phyloP scores from a whole-genome alignment of 2,329 filamentous ascomycete species.

The Venturia effusa region DNA sequence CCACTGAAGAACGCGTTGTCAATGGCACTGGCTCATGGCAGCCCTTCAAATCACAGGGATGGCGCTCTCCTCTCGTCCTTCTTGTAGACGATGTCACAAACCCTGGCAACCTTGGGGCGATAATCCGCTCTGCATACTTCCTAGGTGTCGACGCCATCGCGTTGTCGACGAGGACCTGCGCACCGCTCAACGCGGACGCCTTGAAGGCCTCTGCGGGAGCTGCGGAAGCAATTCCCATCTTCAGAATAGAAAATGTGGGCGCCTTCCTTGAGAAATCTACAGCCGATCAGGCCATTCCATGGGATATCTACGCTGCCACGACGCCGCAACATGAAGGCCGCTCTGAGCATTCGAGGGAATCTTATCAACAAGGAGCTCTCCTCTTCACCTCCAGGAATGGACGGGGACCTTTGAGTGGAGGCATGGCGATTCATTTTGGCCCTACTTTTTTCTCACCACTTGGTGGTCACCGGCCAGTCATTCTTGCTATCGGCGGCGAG shows the following conservation, averaged over 20 bases:
- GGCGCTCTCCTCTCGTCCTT: constrained; percentile 58
- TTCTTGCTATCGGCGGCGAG: constrained; percentile 51
- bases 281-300: constrained; percentile 40
- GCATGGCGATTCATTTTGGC: not conserved
- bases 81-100: constrained; percentile 59
- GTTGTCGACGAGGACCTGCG: constrained; percentile 50
- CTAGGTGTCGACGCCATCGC: constrained; percentile 79
- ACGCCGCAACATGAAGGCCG: not conserved
- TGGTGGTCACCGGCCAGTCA: not conserved
- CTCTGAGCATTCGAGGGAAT: not conserved
- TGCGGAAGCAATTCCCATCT: constrained; percentile 65
- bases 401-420: not conserved
- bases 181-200: constrained; percentile 63
- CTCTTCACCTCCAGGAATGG: not conserved
- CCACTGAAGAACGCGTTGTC: constrained; percentile 58
- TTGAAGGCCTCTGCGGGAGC: constrained; percentile 86
- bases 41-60: constrained; percentile 28
- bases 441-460: not conserved
- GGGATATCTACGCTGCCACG: constrained; percentile 71
- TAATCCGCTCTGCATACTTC: constrained; percentile 80
- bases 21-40: constrained; percentile 56
- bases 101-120: constrained; percentile 80
- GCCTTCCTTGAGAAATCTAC: constrained; percentile 59
- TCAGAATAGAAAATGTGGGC: constrained; percentile 55
- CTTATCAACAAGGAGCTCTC: not conserved